Evolutionary conservation across 805 yeast species (phyloP), one percentile per base, ranked within the genome.

Genomic region (Lipomyces yamadae): DNA sequence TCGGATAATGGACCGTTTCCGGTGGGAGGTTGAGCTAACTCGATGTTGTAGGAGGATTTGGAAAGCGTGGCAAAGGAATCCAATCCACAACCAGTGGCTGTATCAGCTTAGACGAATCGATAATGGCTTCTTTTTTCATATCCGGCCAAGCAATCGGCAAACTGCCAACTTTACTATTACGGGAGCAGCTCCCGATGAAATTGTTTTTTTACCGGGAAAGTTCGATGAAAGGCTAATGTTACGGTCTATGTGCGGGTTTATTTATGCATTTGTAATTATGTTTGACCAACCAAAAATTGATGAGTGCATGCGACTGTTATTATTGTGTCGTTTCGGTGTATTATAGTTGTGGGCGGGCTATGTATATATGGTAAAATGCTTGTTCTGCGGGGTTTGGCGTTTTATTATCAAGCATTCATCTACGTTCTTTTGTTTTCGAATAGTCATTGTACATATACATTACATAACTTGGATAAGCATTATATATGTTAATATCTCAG

Each of bases 1-100:
- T 6, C 60, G n/a, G 18, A 39, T 57, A 18, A 7, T 8, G 18
- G 33, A 53, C 3, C 6, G n/a, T 58, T 39, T 32, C 30, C 10
- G n/a, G 24, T 11, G 34, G 57, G 24, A 6, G 54, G 30, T 0
- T 11, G 11, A 32, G 54, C 54, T 56, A 15, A 55, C 48, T 7
- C 56, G 24, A 35, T n/a, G 32, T 10, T 30, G 13, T 34, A 64
- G 67, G 67, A 64, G 67, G 64, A 64, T 33, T 55, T 64, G 24
- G 67, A 64, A 55, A 64, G 56, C 39, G 62, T 61, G 24, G 64
- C 67, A 8, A 56, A 60, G 2, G 63, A 64, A 59, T 56, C 57
- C 8, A 62, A 60, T 4, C 18, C 54, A n/a, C 62, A 60, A 63
- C 42, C 60, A 10, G 64, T 64, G n/a, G 53, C 64, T 6, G 64